Evolutionary conservation across 2,329 filamentous ascomycete species (phyloP).

Genomic region (Hymenoscyphus occultus): DNA sequence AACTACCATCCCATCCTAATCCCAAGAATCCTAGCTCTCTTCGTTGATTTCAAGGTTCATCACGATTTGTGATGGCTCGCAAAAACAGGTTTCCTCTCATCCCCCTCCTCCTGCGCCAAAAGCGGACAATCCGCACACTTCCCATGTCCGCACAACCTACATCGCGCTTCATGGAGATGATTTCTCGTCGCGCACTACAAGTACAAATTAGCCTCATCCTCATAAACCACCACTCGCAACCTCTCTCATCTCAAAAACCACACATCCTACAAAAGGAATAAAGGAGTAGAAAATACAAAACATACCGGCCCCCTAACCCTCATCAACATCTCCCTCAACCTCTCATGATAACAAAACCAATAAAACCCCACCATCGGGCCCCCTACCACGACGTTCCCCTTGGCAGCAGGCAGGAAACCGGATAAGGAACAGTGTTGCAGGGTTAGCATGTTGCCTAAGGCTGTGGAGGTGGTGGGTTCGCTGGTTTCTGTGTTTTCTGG

Average conservation of each 20-base stretch:
- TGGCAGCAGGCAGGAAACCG: neutral
- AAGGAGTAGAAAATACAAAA: neutral
- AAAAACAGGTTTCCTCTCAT: neutral
- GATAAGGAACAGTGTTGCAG: neutral
- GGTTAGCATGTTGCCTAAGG: neutral
- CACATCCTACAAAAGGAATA: neutral
- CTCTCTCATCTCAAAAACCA: neutral
- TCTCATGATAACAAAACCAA: conserved; percentile 14
- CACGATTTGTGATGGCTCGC: neutral
- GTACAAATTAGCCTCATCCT: too few relatives aligned
- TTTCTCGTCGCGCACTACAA: conserved; percentile 10
- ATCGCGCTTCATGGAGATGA: neutral
- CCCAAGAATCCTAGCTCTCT: neutral
- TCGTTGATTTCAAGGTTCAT: neutral
- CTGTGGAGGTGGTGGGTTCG: neutral
- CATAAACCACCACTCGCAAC: neutral
- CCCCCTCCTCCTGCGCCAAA: neutral
- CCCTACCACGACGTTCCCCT: neutral
- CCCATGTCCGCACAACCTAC: conserved; percentile 5
- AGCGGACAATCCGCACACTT: neutral
- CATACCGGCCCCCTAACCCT: neutral
- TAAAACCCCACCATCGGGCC: conserved; percentile 6
- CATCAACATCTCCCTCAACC: conserved; percentile 4
- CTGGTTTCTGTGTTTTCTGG: neutral
- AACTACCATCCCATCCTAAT: neutral